Evolutionary conservation across 2,329 filamentous ascomycete genomes (phyloP), one percentile per base, ranked within the genome.

Genomic region (Colletotrichum eremochloae): DNA sequence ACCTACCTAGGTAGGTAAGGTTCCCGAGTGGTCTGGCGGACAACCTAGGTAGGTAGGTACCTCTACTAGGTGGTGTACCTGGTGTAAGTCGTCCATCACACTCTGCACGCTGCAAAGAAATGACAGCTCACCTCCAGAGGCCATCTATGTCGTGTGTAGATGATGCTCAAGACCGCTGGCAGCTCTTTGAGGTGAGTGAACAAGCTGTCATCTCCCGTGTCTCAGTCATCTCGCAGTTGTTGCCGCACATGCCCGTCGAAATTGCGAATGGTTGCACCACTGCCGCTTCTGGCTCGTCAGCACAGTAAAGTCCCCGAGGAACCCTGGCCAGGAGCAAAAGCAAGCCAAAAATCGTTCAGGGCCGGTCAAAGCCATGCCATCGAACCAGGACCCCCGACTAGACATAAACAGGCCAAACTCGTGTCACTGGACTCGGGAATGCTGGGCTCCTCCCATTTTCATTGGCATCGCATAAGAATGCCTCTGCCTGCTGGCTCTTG

Each of bases 231-330:
- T 72, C 66, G 46, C 58, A 63, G 20, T 58, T 46, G 44, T 24
- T 69, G 66, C 65, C 38, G 65, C 38, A 56, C 69, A 72, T 72
- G 60, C 66, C 69, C 60, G 44, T 64, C 33, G 53, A 72, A 55
- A 72, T 72, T 72, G 55, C 66, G 69, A 72, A 72, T 69, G 33
- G 69, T 66, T 44, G n/a, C 38, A 33, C 63, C 15, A 48, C 48
- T 67, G 56, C 63, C 68, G 44, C 61, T 58, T 68, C 38, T 56
- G 68, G 55, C 68, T 62, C 48, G 40, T 42, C 31, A 56, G 48
- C 36, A 58, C 62, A 36, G 15, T 36, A 53, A 68, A 68, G 63
- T 58, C 58, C 68, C 15, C 60, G 53, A 64, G 36, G 36, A 38
- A 55, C 69, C 66, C 69, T 29, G 46, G 60, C 60, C 53, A 55